Conservation (phyloP, 139 green algal genomes). For the Coelastrella sp. region DNA sequence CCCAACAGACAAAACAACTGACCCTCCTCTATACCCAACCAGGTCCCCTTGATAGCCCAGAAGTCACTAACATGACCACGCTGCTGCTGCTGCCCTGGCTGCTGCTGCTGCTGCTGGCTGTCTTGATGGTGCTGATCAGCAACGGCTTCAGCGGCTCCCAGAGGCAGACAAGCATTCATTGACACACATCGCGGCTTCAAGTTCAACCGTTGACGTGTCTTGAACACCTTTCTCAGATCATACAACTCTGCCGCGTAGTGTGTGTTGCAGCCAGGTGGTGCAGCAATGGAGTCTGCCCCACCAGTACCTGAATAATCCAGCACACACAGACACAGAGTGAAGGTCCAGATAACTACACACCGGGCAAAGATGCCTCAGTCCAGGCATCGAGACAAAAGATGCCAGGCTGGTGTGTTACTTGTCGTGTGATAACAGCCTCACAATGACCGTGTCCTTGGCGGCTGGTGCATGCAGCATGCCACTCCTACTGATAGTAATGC, state of each 20-base stretch:
- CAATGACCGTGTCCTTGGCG: no score
- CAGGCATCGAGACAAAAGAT: no score
- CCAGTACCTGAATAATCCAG: no score
- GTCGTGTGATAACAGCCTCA: no score
- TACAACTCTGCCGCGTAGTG: slow-evolving; percentile 85
- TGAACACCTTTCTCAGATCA: slow-evolving; percentile 75
- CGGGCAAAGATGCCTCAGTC: no score
- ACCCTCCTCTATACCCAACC: slow-evolving; percentile 83
- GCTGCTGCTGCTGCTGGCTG: background rate
- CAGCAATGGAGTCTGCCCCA: no score
- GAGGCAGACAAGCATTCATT: background rate
- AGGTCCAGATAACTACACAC: no score
- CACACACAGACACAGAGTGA: no score
- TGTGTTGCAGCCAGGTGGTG: background rate
- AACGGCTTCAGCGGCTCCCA: background rate
- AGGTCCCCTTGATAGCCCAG: slow-evolving; percentile 85
- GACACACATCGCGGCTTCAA: slow-evolving; percentile 6
- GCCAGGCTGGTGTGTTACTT: no score
- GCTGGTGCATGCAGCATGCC: no score
- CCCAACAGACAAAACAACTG: slow-evolving; percentile 89
- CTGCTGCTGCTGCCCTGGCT: background rate
- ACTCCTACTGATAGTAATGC: no score
- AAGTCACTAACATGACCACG: slow-evolving; percentile 59
- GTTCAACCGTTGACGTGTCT: background rate
- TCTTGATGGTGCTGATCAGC: background rate